Evolutionary conservation across 1,284 basidiomycete genomes (phyloP).

Genomic region (Kalmanozyma brasiliensis): DNA sequence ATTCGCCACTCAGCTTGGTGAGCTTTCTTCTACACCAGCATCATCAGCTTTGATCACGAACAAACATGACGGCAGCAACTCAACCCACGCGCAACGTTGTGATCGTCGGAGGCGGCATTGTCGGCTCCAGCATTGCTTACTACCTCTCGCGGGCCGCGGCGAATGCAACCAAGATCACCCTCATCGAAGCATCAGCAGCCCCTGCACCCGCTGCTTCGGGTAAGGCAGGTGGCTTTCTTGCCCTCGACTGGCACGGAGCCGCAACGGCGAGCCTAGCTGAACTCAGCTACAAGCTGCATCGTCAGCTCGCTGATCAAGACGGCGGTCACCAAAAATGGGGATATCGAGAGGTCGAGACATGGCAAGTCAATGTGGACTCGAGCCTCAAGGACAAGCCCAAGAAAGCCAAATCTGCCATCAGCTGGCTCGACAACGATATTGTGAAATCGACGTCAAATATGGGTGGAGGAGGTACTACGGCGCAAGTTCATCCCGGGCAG

Average conservation of each 20-base stretch:
- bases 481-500: constrained; percentile 82
- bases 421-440: constrained; percentile 66
- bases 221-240: constrained; percentile 91
- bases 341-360: constrained; percentile 76
- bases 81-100: constrained; percentile 47
- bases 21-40: background rate
- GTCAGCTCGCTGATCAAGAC: constrained; percentile 79
- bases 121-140: constrained; percentile 85
- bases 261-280: constrained; percentile 73
- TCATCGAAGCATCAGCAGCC: constrained; percentile 79
- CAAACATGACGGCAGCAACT: constrained; percentile 29
- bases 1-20: background rate
- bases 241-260: constrained; percentile 76
- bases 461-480: constrained; percentile 72
- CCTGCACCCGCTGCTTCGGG: constrained; percentile 78
- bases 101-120: constrained; percentile 74
- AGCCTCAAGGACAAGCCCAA: constrained; percentile 37
- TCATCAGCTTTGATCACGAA: background rate
- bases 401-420: constrained; percentile 34
- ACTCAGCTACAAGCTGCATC: constrained; percentile 83
- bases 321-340: constrained; percentile 81
- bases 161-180: constrained; percentile 62
- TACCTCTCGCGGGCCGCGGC: constrained; percentile 71
- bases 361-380: constrained; percentile 54
- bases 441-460: constrained; percentile 61